These are phyloP conservation scores for Barnettozyma pratensis DNA, from an alignment of 805 yeast genomes.

Conservation along the genomic window DNA sequence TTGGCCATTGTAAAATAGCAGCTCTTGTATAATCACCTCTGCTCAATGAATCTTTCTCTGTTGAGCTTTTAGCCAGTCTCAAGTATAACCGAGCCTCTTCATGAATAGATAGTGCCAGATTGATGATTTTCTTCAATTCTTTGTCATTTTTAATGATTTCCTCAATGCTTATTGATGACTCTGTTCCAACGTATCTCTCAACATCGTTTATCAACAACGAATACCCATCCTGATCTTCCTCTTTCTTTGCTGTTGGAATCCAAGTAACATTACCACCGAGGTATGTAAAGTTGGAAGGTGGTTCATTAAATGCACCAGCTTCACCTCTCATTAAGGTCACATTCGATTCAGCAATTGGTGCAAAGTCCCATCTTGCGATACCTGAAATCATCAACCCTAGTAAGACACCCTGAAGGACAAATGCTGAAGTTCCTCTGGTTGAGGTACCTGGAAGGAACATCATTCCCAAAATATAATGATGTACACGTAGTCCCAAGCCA, in stretches of 20 bases:
- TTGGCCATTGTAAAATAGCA: constrained; percentile 54
- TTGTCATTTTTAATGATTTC: constrained; percentile 28
- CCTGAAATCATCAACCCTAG: constrained; percentile 82
- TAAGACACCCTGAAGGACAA: constrained; percentile 77
- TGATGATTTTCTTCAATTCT: constrained; percentile 26
- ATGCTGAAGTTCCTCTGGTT: constrained; percentile 64
- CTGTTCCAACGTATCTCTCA: constrained; percentile 61
- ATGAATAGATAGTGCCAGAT: constrained; percentile 24
- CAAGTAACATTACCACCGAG: constrained; percentile 25
- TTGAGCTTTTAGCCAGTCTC: constrained; percentile 46
- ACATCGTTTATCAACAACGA: constrained; percentile 75
- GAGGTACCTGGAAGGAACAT: constrained; percentile 79
- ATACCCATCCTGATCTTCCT: constrained; percentile 39
- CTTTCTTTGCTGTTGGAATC: constrained; percentile 14
- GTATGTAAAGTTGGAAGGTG: constrained; percentile 40
- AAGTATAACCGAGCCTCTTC: constrained; percentile 40
- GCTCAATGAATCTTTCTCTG: constrained; percentile 26
- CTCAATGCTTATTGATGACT: constrained; percentile 39
- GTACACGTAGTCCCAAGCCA: constrained; percentile 68
- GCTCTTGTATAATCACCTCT: constrained; percentile 66
- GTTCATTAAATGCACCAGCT: constrained; percentile 46
- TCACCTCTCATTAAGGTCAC: constrained; percentile 65
- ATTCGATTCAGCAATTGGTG: constrained; percentile 78
- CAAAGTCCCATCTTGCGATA: constrained; percentile 89
- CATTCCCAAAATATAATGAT: constrained; percentile 78